A percentile compares a stretch with the other conserved stretches of the same genome.
Evolutionary conservation across 75 land plant species (phyloP).

Genomic region (Selaginella moellendorffii): DNA sequence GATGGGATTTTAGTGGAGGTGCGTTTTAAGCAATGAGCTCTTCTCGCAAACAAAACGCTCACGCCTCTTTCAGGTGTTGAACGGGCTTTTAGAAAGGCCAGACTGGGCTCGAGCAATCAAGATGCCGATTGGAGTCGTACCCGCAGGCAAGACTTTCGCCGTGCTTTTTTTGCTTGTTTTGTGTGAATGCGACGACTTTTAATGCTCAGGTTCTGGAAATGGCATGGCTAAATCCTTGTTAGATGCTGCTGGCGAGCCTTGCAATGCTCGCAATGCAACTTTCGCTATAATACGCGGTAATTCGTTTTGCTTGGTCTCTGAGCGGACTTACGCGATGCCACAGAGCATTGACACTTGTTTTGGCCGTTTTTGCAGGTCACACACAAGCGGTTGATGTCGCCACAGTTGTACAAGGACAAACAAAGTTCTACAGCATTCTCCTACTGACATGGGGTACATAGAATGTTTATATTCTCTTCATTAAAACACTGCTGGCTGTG

Average conservation of each 20-base stretch:
- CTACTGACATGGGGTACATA: constrained; percentile 89
- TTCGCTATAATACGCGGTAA: constrained; percentile 72
- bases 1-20: constrained; percentile 94
- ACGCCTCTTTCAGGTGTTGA: constrained; percentile 47
- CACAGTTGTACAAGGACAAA: constrained; percentile 51
- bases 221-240: constrained; percentile 88
- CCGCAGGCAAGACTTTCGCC: constrained; percentile 46
- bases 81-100: constrained; percentile 71
- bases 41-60: background rate
- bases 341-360: too few relatives aligned
- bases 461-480: background rate
- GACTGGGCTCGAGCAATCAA: constrained; percentile 82
- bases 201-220: constrained; percentile 67
- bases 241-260: constrained; percentile 53
- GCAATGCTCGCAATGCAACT: constrained; percentile 46
- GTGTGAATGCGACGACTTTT: background rate
- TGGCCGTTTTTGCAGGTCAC: constrained; percentile 39
- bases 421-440: constrained; percentile 59
- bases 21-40: constrained; percentile 4
- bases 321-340: too few relatives aligned
- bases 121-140: constrained; percentile 70
- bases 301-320: background rate
- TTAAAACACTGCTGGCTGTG: background rate
- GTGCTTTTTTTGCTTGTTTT: background rate
- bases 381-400: constrained; percentile 72